phyloP scores from a whole-genome alignment of 1,139 yeast genomes.

The Yamadazyma atlantica region DNA sequence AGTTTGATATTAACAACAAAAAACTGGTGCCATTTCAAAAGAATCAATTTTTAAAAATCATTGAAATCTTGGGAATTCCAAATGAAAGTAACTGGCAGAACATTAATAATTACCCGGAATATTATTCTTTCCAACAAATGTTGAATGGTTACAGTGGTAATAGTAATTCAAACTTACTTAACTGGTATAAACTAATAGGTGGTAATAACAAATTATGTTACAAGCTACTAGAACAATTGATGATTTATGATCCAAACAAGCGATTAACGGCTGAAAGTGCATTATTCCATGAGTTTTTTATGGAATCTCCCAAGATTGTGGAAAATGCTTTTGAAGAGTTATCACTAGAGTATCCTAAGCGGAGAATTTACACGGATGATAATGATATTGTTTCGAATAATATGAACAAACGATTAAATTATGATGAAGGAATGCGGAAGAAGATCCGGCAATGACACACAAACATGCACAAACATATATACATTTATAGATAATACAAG shows the following conservation, averaged over 20 bases:
- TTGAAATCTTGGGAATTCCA: conserved; percentile 92
- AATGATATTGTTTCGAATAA: conserved; percentile 53
- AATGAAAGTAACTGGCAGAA: conserved; percentile 73
- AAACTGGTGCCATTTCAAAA: conserved; percentile 92
- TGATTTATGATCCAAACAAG: conserved; percentile 82
- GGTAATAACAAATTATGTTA: conserved; percentile 70
- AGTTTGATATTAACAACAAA: conserved; percentile 76
- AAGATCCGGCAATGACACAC: conserved; percentile 11
- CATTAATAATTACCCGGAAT: conserved; percentile 81
- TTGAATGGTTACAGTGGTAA: conserved; percentile 41
- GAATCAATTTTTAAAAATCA: conserved; percentile 84
- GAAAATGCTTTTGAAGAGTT: conserved; percentile 72
- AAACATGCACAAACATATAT: background rate
- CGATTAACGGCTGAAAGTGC: conserved; percentile 75
- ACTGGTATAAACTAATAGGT: conserved; percentile 85
- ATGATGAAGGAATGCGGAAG: conserved; percentile 28
- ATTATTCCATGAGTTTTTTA: conserved; percentile 72
- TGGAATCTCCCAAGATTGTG: conserved; percentile 63
- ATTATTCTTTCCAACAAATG: conserved; percentile 55
- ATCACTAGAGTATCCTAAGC: conserved; percentile 61
- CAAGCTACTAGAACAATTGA: conserved; percentile 58
- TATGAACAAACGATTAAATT: conserved; percentile 25
- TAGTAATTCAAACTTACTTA: conserved; percentile 66
- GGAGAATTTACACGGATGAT: conserved; percentile 78
- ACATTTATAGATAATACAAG: background rate